Base-by-base conservation (phyloP, 768 basidiomycete genomes). In the Jaapia argillacea region DNA sequence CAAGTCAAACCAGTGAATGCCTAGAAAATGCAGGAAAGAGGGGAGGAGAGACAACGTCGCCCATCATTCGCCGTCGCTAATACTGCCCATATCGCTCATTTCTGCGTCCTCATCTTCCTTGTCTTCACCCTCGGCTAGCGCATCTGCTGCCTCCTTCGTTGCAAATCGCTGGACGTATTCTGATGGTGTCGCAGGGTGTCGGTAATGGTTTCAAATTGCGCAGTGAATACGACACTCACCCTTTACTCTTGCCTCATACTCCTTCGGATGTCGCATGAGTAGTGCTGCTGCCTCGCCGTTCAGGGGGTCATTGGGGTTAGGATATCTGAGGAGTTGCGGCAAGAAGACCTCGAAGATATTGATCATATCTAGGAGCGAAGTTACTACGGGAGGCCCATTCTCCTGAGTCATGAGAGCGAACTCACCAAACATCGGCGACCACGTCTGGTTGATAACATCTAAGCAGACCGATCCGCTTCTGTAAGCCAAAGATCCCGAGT, bases 341-440 rank as follows among this genome's bases (percentile, higher is more conserved):
- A 99, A 72, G 68, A 99, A 99, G 40, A 89, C 85, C 62, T 99
- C 96, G 57, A 99, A 98, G 50, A 99, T 98, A 60, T 99, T 99
- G 70, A 97, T 89, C 85, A 98, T 93, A 65, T 98, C 94, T 97
- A 55, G 40, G 36, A 25, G 26, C 20, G 7, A 43, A n/a, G 35
- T 33, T 21, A 25, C 3, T 16, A 2, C 12, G 24, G 16, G 22
- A 18, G 18, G 22, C 24, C 28, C n/a, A n/a, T n/a, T n/a, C n/a
- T n/a, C n/a, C n/a, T n/a, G n/a, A n/a, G 28, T 10, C n/a, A 26
- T 21, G 3, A 42, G 24, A 25, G 38, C 40, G 40, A 26, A 69
- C 84, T 59, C 59, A 93, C 92, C 92, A 59, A 96, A 99, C 96
- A 99, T 98, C 2, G 96, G 96, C 33, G 96, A 98, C 96, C 96